Percentiles rank a stretch among this genome's conserved stretches.
Conservation (phyloP, 768 basidiomycete species). For the Amanita jacksonii region DNA sequence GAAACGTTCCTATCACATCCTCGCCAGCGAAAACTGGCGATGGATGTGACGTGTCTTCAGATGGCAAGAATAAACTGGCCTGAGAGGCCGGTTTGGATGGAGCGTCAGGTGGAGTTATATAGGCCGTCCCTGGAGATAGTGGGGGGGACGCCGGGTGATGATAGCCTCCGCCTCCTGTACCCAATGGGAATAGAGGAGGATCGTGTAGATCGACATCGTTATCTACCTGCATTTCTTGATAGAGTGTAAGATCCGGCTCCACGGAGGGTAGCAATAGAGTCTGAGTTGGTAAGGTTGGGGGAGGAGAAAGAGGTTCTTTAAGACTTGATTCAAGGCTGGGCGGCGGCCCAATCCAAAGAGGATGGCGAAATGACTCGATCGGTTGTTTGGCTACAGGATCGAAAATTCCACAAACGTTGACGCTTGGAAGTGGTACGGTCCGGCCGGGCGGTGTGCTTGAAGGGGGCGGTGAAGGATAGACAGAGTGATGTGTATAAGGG, state of each 20-base stretch:
- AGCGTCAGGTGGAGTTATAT: slow-evolving; percentile 5
- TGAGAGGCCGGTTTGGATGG: slow-evolving; percentile 8
- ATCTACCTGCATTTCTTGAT: neutral
- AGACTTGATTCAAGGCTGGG: slow-evolving; percentile 19
- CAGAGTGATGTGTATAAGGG: neutral
- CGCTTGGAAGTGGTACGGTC: slow-evolving; percentile 17
- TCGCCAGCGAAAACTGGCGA: neutral
- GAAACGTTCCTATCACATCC: neutral
- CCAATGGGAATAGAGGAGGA: neutral
- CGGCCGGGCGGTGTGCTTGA: slow-evolving; percentile 19
- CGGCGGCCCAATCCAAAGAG: slow-evolving; percentile 25
- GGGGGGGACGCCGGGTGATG: slow-evolving; percentile 21
- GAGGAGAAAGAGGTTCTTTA: slow-evolving; percentile 29
- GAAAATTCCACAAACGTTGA: slow-evolving; percentile 2
- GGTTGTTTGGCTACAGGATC: slow-evolving; percentile 1
- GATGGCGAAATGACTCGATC: neutral
- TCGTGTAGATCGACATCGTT: neutral
- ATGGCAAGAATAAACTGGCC: slow-evolving; percentile 12
- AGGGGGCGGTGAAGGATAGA: slow-evolving; percentile 19
- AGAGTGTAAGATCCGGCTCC: slow-evolving; percentile 16
- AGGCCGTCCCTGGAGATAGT: slow-evolving; percentile 25
- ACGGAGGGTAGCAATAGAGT: slow-evolving; percentile 27
- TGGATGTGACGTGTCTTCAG: slow-evolving; percentile 1
- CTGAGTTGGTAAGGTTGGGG: slow-evolving; percentile 29
- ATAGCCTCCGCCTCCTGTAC: slow-evolving; percentile 13